Base-by-base conservation (phyloP, 306 rosid genomes). In the Trifolium repens region DNA sequence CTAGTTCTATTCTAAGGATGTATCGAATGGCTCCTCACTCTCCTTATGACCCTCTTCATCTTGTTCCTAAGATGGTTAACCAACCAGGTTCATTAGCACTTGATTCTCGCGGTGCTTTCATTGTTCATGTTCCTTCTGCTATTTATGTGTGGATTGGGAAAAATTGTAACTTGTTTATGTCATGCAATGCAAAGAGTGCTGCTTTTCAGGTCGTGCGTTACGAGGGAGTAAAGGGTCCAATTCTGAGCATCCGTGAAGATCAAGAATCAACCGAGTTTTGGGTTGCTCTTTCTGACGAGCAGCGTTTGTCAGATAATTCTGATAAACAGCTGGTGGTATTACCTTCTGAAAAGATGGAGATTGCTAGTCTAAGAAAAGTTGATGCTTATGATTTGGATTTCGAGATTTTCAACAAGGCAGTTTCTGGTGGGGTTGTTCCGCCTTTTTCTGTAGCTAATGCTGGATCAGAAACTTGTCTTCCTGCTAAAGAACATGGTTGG, bases 11-110 rank as follows among this genome's bases (percentile, higher is more conserved):
- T 84, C 80, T 89, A 26, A 89, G 96, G 90, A 90, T 94, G 91
- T 94, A 90, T 69, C 69, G 96, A 32, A 91, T 94, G 88, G 97
- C 98, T 34, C 97, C 98, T 9, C 98, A 94, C 78, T 94, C 98
- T 0, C 84, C 97, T 0, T 91, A 94, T 47, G 98, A 89, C 12
- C 96, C 98, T 68, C 96, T 94, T 59, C 98, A 94, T 78, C 85
- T 94, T 60, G 98, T 94, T 24, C 97, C 97, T 1, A 94, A 94
- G 81, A 85, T 84, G 82, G 74, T 91, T 53, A 65, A 81, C 82
- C 81, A 79, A 52, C 93, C 97, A 1, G 79, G 85, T 70, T 62
- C 79, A 4, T 79, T 64, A 73, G 96, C 91, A 8, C 96, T 94
- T 43, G 98, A 94, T 80, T 94, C 98, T 50, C 97, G 98, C 4